Evolutionary conservation across 441 rosid genomes (phyloP).

Genomic region (Populus hybrid): DNA sequence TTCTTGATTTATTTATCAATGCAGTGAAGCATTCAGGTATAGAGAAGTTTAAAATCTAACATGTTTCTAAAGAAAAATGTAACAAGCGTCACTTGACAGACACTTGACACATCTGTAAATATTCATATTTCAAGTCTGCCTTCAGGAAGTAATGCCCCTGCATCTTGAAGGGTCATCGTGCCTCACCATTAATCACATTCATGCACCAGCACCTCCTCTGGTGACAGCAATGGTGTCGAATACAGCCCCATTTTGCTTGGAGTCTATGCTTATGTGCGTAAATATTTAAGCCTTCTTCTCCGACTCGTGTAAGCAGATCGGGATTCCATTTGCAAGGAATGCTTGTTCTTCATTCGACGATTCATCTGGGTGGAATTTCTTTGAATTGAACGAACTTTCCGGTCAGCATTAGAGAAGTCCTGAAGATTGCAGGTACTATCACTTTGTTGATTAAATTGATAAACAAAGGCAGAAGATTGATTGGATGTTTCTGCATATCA

Average conservation of each 20-base stretch:
- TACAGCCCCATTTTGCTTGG: neutral
- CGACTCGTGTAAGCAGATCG: constrained; percentile 29
- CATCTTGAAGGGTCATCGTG: neutral
- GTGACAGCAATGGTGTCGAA: neutral
- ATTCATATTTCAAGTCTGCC: neutral
- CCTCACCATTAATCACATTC: neutral
- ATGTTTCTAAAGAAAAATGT: too few relatives aligned
- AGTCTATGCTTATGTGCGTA: neutral
- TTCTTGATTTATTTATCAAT: neutral
- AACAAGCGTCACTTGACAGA: neutral
- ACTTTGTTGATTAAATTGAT: neutral
- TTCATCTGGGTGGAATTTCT: constrained; percentile 54
- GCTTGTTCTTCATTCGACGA: constrained; percentile 47
- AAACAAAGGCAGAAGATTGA: neutral
- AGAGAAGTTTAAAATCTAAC: neutral
- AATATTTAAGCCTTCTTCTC: neutral
- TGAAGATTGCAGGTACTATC: constrained; percentile 27
- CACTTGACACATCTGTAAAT: neutral
- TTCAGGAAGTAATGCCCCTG: neutral
- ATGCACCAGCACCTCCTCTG: neutral
- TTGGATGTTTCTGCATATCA: too few relatives aligned
- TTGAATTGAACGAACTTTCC: constrained; percentile 43
- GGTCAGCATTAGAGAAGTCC: constrained; percentile 41
- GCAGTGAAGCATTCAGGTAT: neutral
- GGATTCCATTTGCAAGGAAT: constrained; percentile 45